Evolutionary conservation across 1,284 basidiomycete species (phyloP).

Genomic region (Caloboletus inedulis): DNA sequence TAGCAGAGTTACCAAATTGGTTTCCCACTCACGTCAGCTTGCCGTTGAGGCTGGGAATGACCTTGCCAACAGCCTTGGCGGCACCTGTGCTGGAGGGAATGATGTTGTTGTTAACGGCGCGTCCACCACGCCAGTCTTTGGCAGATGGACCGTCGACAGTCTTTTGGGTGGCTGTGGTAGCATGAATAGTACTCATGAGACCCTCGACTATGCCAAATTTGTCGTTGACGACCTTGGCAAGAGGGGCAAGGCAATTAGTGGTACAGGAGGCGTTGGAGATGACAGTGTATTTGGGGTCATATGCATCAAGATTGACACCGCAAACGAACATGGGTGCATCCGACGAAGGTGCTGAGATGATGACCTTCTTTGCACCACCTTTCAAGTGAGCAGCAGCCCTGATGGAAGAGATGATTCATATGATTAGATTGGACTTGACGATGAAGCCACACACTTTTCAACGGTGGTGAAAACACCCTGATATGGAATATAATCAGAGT

Average conservation of each 20-base stretch:
- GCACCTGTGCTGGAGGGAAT: slow-evolving; percentile 99
- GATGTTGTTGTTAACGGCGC: slow-evolving; percentile 97
- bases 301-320: slow-evolving; percentile 95
- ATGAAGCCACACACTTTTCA: slow-evolving; percentile 55
- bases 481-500: slow-evolving; percentile 7
- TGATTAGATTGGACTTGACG: slow-evolving; percentile 4
- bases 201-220: slow-evolving; percentile 94
- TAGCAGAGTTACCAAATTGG: background rate
- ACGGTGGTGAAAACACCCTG: slow-evolving; percentile 98
- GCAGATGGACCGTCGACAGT: slow-evolving; percentile 95
- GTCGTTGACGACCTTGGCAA: slow-evolving; percentile 98
- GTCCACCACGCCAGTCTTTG: slow-evolving; percentile 97
- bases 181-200: slow-evolving; percentile 98
- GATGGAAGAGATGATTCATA: background rate
- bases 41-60: slow-evolving; percentile 96
- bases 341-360: slow-evolving; percentile 98
- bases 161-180: slow-evolving; percentile 98
- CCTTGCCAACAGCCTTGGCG: slow-evolving; percentile 99
- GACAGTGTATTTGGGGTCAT: slow-evolving; percentile 90
- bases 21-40: slow-evolving; percentile 63
- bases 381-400: slow-evolving; percentile 94
- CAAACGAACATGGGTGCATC: slow-evolving; percentile 98
- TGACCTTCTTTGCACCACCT: slow-evolving; percentile 99
- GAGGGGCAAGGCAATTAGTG: slow-evolving; percentile 98
- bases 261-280: slow-evolving; percentile 99